Evolutionary conservation across 1,139 yeast species (phyloP).

Genomic region (Kluyveromyces marxianus): DNA sequence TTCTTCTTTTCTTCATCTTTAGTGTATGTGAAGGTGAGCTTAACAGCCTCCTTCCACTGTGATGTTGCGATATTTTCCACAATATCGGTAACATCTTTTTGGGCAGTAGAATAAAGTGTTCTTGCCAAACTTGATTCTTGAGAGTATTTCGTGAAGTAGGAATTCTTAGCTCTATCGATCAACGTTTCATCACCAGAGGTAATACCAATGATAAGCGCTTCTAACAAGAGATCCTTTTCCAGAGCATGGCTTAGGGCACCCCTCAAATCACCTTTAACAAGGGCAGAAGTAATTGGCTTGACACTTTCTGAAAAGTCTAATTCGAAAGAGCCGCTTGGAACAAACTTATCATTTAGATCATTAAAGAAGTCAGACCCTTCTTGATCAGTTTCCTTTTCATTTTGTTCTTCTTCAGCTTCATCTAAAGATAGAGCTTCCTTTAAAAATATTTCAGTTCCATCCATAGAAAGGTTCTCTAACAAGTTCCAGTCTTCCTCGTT

Average conservation of each 20-base stretch:
- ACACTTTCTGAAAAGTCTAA: constrained; percentile 34
- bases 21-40: constrained; percentile 55
- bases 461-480: constrained; percentile 47
- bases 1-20: constrained; percentile 36
- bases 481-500: constrained; percentile 74
- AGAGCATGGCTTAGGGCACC: constrained; percentile 66
- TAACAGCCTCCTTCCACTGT: constrained; percentile 82
- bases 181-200: constrained; percentile 52
- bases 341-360: constrained; percentile 29
- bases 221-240: constrained; percentile 54
- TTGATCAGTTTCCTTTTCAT: constrained; percentile 12
- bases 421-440: constrained; percentile 33
- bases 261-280: constrained; percentile 56
- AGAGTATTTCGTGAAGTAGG: constrained; percentile 57
- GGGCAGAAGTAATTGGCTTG: constrained; percentile 45
- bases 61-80: constrained; percentile 69
- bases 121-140: constrained; percentile 55
- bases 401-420: constrained; percentile 23
- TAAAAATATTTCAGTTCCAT: constrained; percentile 40
- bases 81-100: constrained; percentile 58
- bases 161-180: constrained; percentile 61
- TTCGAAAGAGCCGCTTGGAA: constrained; percentile 39
- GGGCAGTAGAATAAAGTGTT: constrained; percentile 58
- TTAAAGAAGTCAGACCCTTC: constrained; percentile 32
- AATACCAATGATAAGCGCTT: constrained; percentile 77